Evolutionary conservation across 2,329 filamentous ascomycete species (phyloP).

Genomic region (Aspergillus pseudoglaucus): DNA sequence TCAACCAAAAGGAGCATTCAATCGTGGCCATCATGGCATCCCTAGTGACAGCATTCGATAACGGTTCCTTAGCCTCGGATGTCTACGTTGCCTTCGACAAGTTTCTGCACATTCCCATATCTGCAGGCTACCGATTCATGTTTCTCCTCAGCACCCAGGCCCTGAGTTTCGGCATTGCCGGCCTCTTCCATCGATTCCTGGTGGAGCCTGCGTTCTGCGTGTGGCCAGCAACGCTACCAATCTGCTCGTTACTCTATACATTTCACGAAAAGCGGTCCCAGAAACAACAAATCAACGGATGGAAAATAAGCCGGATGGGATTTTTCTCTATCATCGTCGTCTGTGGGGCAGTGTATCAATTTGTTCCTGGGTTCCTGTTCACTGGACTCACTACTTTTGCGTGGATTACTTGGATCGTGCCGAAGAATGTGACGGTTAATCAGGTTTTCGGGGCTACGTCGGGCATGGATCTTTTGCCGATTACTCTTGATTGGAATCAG

Average conservation of each 20-base stretch:
- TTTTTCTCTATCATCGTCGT: conserved; percentile 20
- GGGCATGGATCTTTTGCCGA: conserved; percentile 23
- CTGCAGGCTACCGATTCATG: conserved; percentile 19
- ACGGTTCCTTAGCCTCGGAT: conserved; percentile 8
- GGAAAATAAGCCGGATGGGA: conserved; percentile 29
- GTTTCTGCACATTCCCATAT: conserved; percentile 8
- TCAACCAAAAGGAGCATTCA: conserved; percentile 8
- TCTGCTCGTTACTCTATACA: conserved; percentile 23
- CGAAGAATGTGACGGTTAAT: conserved; percentile 20
- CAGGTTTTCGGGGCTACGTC: conserved; percentile 23
- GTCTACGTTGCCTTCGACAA: conserved; percentile 15
- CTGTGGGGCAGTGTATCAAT: conserved; percentile 26
- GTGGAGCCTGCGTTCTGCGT: conserved; percentile 53
- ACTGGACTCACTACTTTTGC: conserved; percentile 24
- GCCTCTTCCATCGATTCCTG: conserved; percentile 56
- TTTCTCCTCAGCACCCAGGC: conserved; percentile 55
- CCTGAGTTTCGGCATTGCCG: conserved; percentile 61
- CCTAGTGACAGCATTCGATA: conserved; percentile 7
- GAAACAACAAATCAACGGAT: conserved; percentile 32
- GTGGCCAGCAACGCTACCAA: conserved; percentile 45
- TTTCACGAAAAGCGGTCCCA: conserved; percentile 32
- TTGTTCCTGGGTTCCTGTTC: conserved; percentile 23
- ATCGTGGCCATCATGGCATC: conserved; percentile 10
- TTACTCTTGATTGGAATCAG: conserved; percentile 40
- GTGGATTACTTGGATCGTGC: conserved; percentile 25